Conservation (phyloP, 78 protist genomes). For the Pigoraptor vietnamica region DNA sequence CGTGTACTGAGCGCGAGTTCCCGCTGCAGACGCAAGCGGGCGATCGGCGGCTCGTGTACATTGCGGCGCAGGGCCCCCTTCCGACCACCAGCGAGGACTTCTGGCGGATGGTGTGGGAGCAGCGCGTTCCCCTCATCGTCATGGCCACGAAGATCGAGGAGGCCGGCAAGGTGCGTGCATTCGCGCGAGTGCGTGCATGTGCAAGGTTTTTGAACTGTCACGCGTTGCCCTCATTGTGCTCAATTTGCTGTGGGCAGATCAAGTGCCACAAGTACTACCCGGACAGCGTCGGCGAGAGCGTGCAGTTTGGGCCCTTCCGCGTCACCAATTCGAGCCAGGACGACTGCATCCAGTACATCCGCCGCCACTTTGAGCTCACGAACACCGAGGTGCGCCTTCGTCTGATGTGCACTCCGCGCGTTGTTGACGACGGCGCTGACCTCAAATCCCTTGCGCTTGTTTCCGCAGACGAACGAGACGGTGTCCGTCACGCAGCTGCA, state of each 20-base stretch:
- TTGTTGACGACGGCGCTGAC: not conserved
- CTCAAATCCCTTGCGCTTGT: too few species aligned
- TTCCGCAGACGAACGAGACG: slow-evolving; percentile 21
- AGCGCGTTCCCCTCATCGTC: slow-evolving; percentile 42
- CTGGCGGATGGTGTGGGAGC: slow-evolving; percentile 71
- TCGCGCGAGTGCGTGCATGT: slow-evolving; percentile 35
- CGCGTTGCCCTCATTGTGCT: not conserved
- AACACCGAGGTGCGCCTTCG: not conserved
- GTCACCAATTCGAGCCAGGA: not conserved
- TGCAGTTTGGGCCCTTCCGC: too few species aligned
- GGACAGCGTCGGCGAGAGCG: not conserved
- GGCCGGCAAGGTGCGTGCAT: slow-evolving; percentile 22
- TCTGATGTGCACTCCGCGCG: not conserved
- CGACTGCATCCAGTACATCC: not conserved
- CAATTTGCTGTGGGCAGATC: not conserved
- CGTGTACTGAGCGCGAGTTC: too few species aligned
- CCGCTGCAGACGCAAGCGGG: not conserved
- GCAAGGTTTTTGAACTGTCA: not conserved
- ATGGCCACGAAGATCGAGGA: slow-evolving; percentile 57
- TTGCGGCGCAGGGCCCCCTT: slow-evolving; percentile 72
- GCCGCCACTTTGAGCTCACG: not conserved
- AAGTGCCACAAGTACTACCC: slow-evolving; percentile 9
- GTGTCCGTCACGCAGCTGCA: slow-evolving; percentile 46
- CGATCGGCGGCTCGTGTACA: not conserved
- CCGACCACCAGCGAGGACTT: slow-evolving; percentile 52